phyloP scores from a whole-genome alignment of 257 asterid genomes.

The Capsicum baccatum region DNA sequence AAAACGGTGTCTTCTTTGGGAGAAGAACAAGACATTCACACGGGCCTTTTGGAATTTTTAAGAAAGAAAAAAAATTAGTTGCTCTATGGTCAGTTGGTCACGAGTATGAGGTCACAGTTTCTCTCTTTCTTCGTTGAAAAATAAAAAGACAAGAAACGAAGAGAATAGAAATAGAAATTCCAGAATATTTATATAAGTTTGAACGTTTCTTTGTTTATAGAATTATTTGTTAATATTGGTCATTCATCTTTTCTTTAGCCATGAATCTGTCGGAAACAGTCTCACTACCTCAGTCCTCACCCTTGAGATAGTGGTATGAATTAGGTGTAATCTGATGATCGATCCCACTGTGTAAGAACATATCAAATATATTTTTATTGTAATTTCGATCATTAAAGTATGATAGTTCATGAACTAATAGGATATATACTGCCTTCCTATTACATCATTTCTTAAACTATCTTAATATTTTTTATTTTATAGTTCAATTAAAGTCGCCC shows the following conservation, averaged over 20 bases:
- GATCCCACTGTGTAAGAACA: too few species aligned
- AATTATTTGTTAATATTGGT: too few species aligned
- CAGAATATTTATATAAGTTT: not conserved
- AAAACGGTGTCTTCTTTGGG: conserved; percentile 40
- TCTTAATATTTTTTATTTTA: not conserved
- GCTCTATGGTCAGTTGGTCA: not conserved
- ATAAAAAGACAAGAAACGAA: too few species aligned
- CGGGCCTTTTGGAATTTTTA: conserved; percentile 14
- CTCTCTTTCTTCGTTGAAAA: conserved; percentile 20
- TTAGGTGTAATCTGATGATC: too few species aligned
- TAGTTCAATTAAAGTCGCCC: not conserved
- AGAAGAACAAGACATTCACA: conserved; percentile 30
- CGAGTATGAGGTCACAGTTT: conserved; percentile 23
- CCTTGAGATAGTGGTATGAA: too few species aligned
- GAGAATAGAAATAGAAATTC: conserved; percentile 27
- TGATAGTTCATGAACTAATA: not conserved
- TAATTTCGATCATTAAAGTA: too few species aligned
- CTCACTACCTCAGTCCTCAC: too few species aligned
- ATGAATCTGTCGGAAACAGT: too few species aligned
- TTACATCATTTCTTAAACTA: not conserved
- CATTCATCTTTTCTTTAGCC: too few species aligned
- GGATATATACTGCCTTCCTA: conserved; percentile 21
- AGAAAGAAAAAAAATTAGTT: conserved; percentile 2
- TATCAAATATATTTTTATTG: too few species aligned
- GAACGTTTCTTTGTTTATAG: too few species aligned